Evolutionary conservation across 106 monocot genomes (phyloP).

Genomic region (Dioscorea alata): DNA sequence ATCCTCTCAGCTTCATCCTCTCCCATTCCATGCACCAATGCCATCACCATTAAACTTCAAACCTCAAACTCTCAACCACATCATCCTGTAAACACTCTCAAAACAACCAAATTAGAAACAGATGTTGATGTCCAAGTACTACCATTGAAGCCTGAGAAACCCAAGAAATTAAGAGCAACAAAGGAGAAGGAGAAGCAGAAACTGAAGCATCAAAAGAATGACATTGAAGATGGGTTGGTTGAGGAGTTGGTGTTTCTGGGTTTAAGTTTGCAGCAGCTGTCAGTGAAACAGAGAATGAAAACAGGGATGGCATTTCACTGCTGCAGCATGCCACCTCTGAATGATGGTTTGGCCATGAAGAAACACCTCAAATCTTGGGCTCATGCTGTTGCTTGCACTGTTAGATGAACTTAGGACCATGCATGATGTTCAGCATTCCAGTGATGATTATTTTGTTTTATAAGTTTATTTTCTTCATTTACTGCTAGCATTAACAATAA

Average conservation of each 20-base stretch:
- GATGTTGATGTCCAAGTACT: background rate
- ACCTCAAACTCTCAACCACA: too few species aligned
- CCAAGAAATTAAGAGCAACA: background rate
- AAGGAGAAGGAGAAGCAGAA: background rate
- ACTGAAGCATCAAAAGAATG: background rate
- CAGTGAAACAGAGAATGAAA: background rate
- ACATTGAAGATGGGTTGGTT: background rate
- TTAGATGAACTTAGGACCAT: conserved; percentile 1
- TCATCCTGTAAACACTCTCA: too few species aligned
- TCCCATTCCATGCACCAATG: background rate
- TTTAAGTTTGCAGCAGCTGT: background rate
- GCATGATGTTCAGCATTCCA: too few species aligned
- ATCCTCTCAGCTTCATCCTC: conserved; percentile 13
- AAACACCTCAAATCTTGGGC: conserved; percentile 46
- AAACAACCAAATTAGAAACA: too few species aligned
- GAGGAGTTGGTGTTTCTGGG: background rate
- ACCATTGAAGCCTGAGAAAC: background rate
- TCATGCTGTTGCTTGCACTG: conserved; percentile 44
- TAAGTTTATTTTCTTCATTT: too few species aligned
- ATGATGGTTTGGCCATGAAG: conserved; percentile 32
- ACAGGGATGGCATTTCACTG: background rate
- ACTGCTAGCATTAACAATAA: too few species aligned
- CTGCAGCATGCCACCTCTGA: conserved; percentile 6
- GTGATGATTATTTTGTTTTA: too few species aligned
- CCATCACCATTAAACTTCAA: too few species aligned